Evolutionary conservation across 2,329 filamentous ascomycete species (phyloP).

Genomic region (Cryphonectria radicalis): DNA sequence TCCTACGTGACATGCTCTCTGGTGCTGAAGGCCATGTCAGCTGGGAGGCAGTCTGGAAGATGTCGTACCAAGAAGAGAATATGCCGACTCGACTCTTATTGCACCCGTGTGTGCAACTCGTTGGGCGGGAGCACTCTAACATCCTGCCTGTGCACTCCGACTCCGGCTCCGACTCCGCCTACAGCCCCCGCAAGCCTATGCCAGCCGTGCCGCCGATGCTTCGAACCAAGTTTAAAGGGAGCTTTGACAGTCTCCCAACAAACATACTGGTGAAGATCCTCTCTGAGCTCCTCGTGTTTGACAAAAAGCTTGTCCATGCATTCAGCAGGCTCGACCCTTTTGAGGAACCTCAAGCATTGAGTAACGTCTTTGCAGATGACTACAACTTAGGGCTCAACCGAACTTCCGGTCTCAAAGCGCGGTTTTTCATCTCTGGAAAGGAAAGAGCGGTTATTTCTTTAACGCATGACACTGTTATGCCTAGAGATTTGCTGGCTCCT

Average conservation of each 20-base stretch:
- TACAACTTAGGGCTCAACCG: not conserved
- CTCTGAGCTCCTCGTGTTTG: conserved; percentile 8
- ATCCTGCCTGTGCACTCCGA: not conserved
- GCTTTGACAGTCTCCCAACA: not conserved
- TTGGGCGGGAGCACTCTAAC: not conserved
- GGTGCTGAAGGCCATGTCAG: not conserved
- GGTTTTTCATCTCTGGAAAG: conserved; percentile 17
- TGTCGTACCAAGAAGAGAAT: conserved; percentile 10
- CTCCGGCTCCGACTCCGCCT: not conserved
- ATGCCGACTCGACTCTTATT: conserved; percentile 2
- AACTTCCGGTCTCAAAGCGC: not conserved
- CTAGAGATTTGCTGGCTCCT: not conserved
- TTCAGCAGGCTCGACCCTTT: conserved; percentile 17
- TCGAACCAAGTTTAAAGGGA: not conserved
- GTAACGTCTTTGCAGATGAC: not conserved
- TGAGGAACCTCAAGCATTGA: not conserved
- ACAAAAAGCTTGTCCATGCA: conserved; percentile 9
- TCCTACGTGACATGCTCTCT: not conserved
- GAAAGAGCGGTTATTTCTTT: not conserved
- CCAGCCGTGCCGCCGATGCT: not conserved
- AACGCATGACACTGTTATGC: conserved; percentile 4
- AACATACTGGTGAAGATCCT: conserved; percentile 5
- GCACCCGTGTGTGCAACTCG: conserved; percentile 16
- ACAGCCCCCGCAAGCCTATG: not conserved
- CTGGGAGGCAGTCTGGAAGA: conserved; percentile 14